phyloP scores from a whole-genome alignment of 2,329 filamentous ascomycete genomes.

The Chaetomium sp. region DNA sequence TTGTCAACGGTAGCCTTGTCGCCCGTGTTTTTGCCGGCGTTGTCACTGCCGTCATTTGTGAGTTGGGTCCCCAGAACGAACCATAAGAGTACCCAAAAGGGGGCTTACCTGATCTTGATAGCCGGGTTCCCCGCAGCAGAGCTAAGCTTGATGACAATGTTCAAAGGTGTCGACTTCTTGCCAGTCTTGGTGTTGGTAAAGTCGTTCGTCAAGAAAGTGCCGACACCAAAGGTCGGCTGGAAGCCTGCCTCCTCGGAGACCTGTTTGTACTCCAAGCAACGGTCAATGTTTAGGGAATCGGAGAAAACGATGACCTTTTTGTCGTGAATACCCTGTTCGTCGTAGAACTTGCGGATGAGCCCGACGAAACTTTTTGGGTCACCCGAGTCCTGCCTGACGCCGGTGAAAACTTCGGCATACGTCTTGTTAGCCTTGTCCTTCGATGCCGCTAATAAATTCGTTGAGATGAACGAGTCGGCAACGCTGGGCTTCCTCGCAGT shows the following conservation, averaged over 20 bases:
- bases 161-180: conserved; percentile 82
- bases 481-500: conserved; percentile 24
- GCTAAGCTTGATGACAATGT: conserved; percentile 96
- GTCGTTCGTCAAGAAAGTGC: conserved; percentile 94
- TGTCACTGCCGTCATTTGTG: conserved; percentile 47
- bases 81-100: neutral
- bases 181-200: conserved; percentile 66
- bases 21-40: conserved; percentile 90
- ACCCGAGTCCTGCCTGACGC: conserved; percentile 85
- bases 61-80: neutral
- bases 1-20: conserved; percentile 69
- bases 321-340: conserved; percentile 64
- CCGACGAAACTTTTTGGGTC: conserved; percentile 76
- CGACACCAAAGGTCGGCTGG: conserved; percentile 83
- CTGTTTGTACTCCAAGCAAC: conserved; percentile 83
- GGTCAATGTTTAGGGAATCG: conserved; percentile 86
- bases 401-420: conserved; percentile 76
- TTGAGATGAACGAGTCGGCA: conserved; percentile 28
- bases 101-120: conserved; percentile 71
- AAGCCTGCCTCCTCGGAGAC: conserved; percentile 76
- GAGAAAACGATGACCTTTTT: conserved; percentile 93
- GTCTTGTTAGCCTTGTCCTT: conserved; percentile 44
- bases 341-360: conserved; percentile 75
- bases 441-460: conserved; percentile 34
- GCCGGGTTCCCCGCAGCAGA: conserved; percentile 74